Evolutionary conservation across 805 yeast species (phyloP).

Genomic region (Zygosaccharomyces lentus): DNA sequence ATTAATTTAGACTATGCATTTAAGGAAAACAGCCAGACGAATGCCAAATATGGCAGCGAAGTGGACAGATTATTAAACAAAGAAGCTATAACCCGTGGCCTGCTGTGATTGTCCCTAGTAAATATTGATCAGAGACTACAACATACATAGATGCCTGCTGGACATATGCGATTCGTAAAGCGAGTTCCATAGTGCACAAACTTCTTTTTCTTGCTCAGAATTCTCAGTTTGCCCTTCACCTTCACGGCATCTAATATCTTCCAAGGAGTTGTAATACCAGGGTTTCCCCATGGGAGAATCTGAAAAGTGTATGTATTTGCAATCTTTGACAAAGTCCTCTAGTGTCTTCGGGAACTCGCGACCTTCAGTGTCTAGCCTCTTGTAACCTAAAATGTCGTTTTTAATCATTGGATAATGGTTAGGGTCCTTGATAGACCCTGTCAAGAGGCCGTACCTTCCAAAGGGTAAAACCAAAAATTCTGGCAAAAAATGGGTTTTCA

Average conservation of each 20-base stretch:
- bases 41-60: conserved; percentile 69
- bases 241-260: conserved; percentile 22
- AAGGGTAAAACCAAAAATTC: conserved; percentile 32
- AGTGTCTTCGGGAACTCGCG: conserved; percentile 14
- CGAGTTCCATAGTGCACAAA: conserved; percentile 29
- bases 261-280: conserved; percentile 40
- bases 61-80: conserved; percentile 69
- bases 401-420: conserved; percentile 22
- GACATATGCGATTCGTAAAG: conserved; percentile 20
- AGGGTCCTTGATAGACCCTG: conserved; percentile 28
- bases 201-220: conserved; percentile 12
- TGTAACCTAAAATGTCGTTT: conserved; percentile 32
- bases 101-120: conserved; percentile 8
- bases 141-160: conserved; percentile 18
- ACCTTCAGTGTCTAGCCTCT: conserved; percentile 19
- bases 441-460: conserved; percentile 29
- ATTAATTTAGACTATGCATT: conserved; percentile 65
- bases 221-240: conserved; percentile 11
- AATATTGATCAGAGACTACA: background rate
- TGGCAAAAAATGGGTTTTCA: conserved; percentile 24
- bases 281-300: conserved; percentile 68
- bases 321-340: conserved; percentile 29
- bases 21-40: conserved; percentile 48
- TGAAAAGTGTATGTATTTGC: conserved; percentile 55
- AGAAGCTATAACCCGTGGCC: conserved; percentile 49